Evolutionary conservation across 257 asterid genomes (phyloP).

Genomic region (Gentiana macrophylla): DNA sequence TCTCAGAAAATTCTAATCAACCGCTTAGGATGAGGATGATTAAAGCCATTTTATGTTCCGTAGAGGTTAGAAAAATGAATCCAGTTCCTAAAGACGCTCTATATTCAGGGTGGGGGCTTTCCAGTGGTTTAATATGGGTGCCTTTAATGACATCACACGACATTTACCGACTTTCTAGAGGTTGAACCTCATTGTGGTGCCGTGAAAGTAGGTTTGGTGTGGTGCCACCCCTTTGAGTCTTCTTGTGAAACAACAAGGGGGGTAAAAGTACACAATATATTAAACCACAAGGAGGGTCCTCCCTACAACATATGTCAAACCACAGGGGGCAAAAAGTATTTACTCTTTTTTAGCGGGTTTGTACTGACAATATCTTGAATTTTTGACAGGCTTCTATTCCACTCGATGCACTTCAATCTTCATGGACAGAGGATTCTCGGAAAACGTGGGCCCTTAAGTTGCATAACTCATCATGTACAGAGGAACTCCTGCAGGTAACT

Average conservation of each 20-base stretch:
- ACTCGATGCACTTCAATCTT: constrained; percentile 58
- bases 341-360: neutral
- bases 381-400: constrained; percentile 67
- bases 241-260: no score
- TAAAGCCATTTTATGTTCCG: constrained; percentile 47
- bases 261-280: no score
- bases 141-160: no score
- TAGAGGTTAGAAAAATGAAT: constrained; percentile 49
- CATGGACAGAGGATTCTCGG: constrained; percentile 76
- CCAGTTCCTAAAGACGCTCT: no score
- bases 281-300: no score
- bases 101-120: no score
- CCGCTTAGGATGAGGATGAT: constrained; percentile 60
- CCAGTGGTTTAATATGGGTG: no score
- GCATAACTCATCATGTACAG: constrained; percentile 45
- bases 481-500: constrained; percentile 70
- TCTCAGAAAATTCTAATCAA: constrained; percentile 27
- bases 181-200: no score
- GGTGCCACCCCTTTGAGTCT: no score
- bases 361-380: neutral
- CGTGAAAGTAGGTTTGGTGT: no score
- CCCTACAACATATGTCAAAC: neutral
- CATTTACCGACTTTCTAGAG: no score
- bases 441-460: constrained; percentile 66
- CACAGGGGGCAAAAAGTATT: neutral